Conservation (phyloP, 805 yeast genomes). For the Candida corydali region DNA sequence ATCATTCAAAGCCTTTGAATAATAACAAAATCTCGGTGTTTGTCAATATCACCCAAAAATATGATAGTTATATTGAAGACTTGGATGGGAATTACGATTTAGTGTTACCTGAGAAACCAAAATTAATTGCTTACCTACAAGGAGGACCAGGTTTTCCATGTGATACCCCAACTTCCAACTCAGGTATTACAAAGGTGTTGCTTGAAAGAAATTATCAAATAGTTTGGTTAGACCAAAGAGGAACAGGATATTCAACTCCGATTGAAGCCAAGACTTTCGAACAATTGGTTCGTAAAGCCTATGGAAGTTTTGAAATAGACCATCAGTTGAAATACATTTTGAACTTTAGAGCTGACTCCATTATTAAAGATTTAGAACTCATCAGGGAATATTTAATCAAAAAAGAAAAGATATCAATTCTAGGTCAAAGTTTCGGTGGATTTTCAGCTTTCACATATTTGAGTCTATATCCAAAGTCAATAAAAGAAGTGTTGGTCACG, state of each 20-base stretch:
- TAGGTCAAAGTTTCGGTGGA: slow-evolving; percentile 58
- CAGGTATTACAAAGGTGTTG: slow-evolving; percentile 34
- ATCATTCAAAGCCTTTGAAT: slow-evolving; percentile 11
- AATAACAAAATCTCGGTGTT: slow-evolving; percentile 17
- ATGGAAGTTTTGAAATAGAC: slow-evolving; percentile 9
- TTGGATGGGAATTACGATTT: slow-evolving; percentile 12
- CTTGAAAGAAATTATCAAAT: slow-evolving; percentile 40
- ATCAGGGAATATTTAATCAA: slow-evolving; percentile 38
- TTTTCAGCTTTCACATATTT: slow-evolving; percentile 48
- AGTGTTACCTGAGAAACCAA: slow-evolving; percentile 25
- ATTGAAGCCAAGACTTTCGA: slow-evolving; percentile 32
- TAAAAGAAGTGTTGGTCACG: slow-evolving; percentile 44
- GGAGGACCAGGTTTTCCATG: slow-evolving; percentile 57
- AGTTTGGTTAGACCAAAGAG: slow-evolving; percentile 53
- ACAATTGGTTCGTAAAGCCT: slow-evolving; percentile 11
- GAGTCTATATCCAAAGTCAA: slow-evolving; percentile 38
- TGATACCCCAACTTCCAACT: slow-evolving; percentile 31
- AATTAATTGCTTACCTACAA: slow-evolving; percentile 41
- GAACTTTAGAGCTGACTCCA: slow-evolving; percentile 50
- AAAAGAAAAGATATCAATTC: slow-evolving; percentile 43
- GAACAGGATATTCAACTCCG: slow-evolving; percentile 54
- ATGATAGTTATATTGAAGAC: slow-evolving; percentile 12
- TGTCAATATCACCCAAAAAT: slow-evolving; percentile 31
- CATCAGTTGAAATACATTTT: slow-evolving; percentile 37
- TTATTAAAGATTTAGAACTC: slow-evolving; percentile 47